Base-by-base conservation (phyloP, 441 rosid genomes). In the Capsella rubella region DNA sequence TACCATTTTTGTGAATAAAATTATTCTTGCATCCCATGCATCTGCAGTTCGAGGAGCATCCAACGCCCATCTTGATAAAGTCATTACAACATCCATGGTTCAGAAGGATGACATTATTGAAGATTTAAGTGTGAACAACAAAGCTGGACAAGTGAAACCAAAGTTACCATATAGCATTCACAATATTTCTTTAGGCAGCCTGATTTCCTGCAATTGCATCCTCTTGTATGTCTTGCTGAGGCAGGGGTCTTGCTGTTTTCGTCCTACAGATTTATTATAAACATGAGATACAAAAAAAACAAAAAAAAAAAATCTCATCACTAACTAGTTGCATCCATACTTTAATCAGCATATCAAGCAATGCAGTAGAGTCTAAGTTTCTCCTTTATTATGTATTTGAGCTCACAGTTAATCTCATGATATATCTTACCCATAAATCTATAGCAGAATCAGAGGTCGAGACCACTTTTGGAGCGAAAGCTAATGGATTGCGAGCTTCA, bases 381-480 rank as follows among this genome's bases (percentile, higher is more conserved):
- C 14, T 65, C 5, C 46, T 13, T 46, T 64, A 27, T 46, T 28
- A 16, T 45, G 35, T 43, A 61, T 27, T 27, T 42, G 47, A 42
- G 13, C 51, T 42, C 18, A 18, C 32, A 42, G 46, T 42, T 45
- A 52, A 56, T 65, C 34, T 35, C 34, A 50, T 55, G 16, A 64
- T 52, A 64, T 59, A 35, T 47, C 86, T 68, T 74, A 89, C 94
- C 86, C 76, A 71, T 31, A 65, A 8, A 46, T 84, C 82, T 12
- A 64, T 11, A 57, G 69, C 54, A 37, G 70, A 50, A 54, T 78
- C 87, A 0, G 79, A 42, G 15, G 78, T 67, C 40, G 83, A 74
- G 14, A 87, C 81, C 57, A 89, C 86, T 86, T 89, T 89, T n/a
- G 94, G 88, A 83, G 94, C 90, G 74, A 89, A 89, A 21, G 91